These are phyloP conservation scores for Fistulina hepatica DNA, from an alignment of 1,284 basidiomycete genomes.

Conservation along the genomic window DNA sequence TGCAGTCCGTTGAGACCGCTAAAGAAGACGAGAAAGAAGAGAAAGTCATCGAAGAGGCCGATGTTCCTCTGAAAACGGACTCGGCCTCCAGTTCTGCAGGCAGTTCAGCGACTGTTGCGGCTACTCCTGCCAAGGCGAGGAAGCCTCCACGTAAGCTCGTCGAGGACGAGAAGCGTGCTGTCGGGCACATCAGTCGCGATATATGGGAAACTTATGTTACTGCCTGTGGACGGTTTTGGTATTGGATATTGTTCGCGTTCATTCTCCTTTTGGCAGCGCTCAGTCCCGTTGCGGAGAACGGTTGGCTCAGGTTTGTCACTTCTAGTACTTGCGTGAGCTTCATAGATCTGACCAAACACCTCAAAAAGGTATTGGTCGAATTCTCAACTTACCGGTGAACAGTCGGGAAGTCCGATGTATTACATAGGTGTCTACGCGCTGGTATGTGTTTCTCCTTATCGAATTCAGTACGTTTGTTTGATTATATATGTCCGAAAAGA, in stretches of 20 bases:
- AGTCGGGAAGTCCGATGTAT: conserved; percentile 45
- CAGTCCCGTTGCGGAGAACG: conserved; percentile 72
- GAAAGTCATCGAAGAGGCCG: conserved; percentile 22
- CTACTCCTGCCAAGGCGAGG: conserved; percentile 29
- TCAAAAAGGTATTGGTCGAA: conserved; percentile 61
- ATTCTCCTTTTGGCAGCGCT: conserved; percentile 55
- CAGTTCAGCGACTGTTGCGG: conserved; percentile 35
- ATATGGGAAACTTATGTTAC: conserved; percentile 76
- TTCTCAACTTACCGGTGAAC: conserved; percentile 26
- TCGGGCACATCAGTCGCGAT: conserved; percentile 66
- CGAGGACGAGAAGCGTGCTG: conserved; percentile 83
- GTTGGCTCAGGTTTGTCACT: conserved; percentile 58
- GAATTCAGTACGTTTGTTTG: conserved; percentile 27
- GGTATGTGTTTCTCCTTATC: conserved; percentile 35
- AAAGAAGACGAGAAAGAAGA: conserved; percentile 34
- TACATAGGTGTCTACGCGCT: conserved; percentile 73
- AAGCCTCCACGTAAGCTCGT: conserved; percentile 69
- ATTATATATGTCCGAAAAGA: conserved; percentile 2
- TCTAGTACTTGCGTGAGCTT: not conserved
- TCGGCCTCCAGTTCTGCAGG: conserved; percentile 34
- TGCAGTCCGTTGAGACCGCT: conserved; percentile 47
- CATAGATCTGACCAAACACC: conserved; percentile 10
- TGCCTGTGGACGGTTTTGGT: conserved; percentile 55
- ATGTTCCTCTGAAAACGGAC: conserved; percentile 13
- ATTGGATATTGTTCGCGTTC: conserved; percentile 62